phyloP scores from a whole-genome alignment of 2,329 filamentous ascomycete genomes.

The Cordyceps pruinosa region DNA sequence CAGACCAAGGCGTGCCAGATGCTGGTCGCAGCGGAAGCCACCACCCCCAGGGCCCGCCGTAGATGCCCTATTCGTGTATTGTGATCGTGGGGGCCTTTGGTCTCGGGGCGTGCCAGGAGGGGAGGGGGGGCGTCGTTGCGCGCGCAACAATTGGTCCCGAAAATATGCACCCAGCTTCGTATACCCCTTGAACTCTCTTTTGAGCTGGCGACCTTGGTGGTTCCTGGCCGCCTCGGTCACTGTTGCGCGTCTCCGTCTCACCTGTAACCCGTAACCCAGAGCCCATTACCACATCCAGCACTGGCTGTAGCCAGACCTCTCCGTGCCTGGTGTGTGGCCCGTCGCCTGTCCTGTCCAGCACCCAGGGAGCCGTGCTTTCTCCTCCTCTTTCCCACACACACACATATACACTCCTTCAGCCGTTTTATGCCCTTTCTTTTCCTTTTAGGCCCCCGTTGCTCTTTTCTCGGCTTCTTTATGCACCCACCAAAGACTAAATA shows the following conservation, averaged over 20 bases:
- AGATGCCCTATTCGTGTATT: not conserved
- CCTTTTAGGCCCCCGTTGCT: not conserved
- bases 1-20: not conserved
- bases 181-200: conserved; percentile 13
- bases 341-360: not conserved
- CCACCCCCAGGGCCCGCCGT: not conserved
- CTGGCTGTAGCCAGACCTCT: not conserved
- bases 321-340: not conserved
- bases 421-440: not conserved
- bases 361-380: not conserved
- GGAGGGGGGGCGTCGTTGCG: not conserved
- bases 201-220: conserved; percentile 5
- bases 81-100: conserved; percentile 6
- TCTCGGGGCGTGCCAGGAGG: not conserved
- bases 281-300: not conserved
- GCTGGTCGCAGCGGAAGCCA: not conserved
- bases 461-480: not conserved
- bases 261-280: not conserved
- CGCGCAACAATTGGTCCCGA: not conserved
- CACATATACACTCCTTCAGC: conserved; percentile 8
- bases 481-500: not conserved
- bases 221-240: not conserved
- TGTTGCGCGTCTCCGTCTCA: not conserved
- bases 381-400: not conserved
- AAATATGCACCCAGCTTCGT: conserved; percentile 3